These are phyloP conservation scores for Leishmania braziliensis DNA, from an alignment of 208 protist genomes.

Conservation along the genomic window DNA sequence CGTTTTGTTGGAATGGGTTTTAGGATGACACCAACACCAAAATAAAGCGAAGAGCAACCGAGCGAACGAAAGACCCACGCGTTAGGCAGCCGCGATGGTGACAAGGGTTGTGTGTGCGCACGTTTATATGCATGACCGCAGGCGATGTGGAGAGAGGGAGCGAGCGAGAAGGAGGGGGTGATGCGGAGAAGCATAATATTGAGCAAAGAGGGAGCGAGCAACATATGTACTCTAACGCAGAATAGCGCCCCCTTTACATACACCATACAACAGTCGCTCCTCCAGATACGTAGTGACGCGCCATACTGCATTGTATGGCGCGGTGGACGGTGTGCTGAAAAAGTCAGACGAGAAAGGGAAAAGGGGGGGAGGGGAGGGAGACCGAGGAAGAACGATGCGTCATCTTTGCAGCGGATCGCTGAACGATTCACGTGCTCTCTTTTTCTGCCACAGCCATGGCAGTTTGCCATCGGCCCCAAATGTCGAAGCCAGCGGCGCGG, in stretches of 20 bases:
- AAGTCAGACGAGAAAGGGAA: not conserved
- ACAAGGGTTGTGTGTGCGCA: not conserved
- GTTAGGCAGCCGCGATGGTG: not conserved
- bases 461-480: not conserved
- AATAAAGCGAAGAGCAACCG: not conserved
- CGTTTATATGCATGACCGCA: constrained; percentile 1
- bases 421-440: not conserved
- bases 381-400: not conserved
- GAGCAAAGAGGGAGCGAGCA: not conserved
- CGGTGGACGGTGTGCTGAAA: not conserved
- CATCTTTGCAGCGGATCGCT: not conserved
- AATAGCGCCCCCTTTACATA: not conserved
- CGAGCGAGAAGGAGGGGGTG: not conserved
- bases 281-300: not conserved
- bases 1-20: no score
- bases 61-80: not conserved
- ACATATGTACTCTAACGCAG: not conserved
- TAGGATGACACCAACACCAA: not conserved
- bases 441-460: not conserved
- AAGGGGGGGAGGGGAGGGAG: not conserved
- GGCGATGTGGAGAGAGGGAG: not conserved
- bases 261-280: not conserved
- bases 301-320: not conserved
- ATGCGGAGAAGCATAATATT: not conserved
- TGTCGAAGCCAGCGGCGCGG: not conserved